phyloP scores from a whole-genome alignment of 345 rosid genomes.

The Barbarea vulgaris region DNA sequence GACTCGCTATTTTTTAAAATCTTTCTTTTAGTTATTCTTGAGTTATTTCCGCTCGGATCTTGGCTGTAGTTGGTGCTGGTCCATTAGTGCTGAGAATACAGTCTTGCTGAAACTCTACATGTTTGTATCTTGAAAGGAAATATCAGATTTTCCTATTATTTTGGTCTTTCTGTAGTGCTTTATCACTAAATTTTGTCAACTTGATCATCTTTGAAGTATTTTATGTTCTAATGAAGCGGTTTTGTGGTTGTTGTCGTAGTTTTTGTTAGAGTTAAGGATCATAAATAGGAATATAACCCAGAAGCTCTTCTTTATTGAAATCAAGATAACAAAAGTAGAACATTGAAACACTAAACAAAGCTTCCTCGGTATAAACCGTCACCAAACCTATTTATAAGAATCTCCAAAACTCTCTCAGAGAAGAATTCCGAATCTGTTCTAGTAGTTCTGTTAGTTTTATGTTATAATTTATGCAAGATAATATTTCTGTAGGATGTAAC shows the following conservation, averaged over 20 bases:
- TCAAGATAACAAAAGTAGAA: neutral
- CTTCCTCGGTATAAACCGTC: neutral
- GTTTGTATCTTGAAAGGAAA: neutral
- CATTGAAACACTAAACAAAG: neutral
- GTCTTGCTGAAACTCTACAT: neutral
- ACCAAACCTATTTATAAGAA: neutral
- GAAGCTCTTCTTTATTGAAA: neutral
- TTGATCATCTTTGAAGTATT: neutral
- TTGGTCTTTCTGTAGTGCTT: neutral
- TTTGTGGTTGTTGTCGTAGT: slow-evolving; percentile 4
- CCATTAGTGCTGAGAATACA: neutral
- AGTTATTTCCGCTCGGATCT: neutral
- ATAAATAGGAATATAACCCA: neutral
- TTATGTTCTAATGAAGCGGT: neutral
- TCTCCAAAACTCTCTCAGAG: neutral
- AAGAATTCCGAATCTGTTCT: neutral
- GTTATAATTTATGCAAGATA: neutral
- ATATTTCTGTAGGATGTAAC: neutral
- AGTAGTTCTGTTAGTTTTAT: neutral
- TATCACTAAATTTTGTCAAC: neutral
- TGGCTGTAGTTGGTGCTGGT: neutral
- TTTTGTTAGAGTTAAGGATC: neutral
- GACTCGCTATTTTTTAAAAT: neutral
- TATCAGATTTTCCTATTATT: neutral
- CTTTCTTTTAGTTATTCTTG: neutral